Conservation (phyloP, 2,329 filamentous ascomycete genomes). For the Fusarium concolor region DNA sequence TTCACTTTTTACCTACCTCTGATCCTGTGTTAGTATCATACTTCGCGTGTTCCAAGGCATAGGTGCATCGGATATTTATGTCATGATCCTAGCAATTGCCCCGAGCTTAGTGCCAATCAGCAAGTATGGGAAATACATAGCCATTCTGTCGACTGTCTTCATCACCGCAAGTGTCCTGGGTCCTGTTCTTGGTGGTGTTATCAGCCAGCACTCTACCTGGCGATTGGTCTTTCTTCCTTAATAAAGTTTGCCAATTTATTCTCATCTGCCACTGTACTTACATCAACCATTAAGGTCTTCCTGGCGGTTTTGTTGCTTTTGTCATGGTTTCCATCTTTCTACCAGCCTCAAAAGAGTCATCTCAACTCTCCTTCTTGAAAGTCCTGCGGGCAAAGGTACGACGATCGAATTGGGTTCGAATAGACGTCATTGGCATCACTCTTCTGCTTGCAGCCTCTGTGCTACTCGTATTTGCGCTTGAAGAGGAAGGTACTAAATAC, state of each 20-base stretch:
- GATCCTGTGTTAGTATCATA: background rate
- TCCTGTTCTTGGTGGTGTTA: background rate
- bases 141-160: constrained; percentile 12
- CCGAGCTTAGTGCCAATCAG: background rate
- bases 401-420: background rate
- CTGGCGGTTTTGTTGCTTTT: background rate
- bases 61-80: constrained; percentile 7
- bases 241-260: background rate
- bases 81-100: constrained; percentile 10
- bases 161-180: constrained; percentile 10
- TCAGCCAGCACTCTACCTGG: constrained; percentile 17
- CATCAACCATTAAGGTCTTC: background rate
- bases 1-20: accelerated
- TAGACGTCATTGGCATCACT: background rate
- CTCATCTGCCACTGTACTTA: background rate
- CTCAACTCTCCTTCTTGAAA: background rate
- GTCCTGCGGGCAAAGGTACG: background rate
- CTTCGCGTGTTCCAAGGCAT: constrained; percentile 7
- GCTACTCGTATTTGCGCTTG: constrained; percentile 3
- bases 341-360: constrained; percentile 5
- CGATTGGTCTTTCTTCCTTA: constrained; percentile 21
- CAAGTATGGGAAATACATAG: constrained; percentile 15
- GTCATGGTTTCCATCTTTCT: background rate
- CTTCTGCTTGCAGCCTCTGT: constrained; percentile 11
- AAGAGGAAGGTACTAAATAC: constrained; percentile 7